Evolutionary conservation across 2,329 filamentous ascomycete species (phyloP).

Genomic region (Sporothrix variecibatus): DNA sequence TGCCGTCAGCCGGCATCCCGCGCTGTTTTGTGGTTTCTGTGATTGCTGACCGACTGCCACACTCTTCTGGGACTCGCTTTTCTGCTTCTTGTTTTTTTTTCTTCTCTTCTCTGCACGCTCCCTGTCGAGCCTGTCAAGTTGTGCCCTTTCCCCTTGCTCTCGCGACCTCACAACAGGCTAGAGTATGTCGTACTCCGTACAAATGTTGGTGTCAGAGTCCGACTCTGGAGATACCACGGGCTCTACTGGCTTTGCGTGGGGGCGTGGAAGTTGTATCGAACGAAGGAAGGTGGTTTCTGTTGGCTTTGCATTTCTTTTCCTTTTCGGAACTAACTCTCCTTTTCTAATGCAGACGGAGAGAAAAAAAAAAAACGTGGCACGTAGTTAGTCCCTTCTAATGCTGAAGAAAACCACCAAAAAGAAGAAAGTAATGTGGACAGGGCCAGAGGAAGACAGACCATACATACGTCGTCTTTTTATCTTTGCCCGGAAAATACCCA

Average conservation of each 20-base stretch:
- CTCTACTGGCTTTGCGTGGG: neutral
- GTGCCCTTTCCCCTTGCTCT: neutral
- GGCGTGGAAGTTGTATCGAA: neutral
- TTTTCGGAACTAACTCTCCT: neutral
- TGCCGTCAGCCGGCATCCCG: neutral
- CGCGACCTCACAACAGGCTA: neutral
- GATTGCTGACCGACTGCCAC: neutral
- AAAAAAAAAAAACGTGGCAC: neutral
- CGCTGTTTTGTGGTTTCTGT: neutral
- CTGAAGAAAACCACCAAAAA: too few relatives aligned
- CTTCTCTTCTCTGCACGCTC: neutral
- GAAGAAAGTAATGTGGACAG: neutral
- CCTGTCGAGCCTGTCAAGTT: neutral
- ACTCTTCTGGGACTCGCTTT: neutral
- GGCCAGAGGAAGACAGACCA: neutral
- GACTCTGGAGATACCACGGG: conserved; percentile 2
- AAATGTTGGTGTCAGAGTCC: neutral
- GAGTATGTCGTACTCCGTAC: too few relatives aligned
- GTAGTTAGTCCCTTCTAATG: neutral
- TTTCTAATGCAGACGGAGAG: neutral
- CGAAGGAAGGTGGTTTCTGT: neutral
- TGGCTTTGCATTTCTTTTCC: neutral
- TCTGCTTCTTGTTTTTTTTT: neutral
- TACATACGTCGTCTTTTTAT: neutral
- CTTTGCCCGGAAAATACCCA: neutral